phyloP scores from a whole-genome alignment of 2,329 filamentous ascomycete genomes.

The Rutstroemia sydowiana region DNA sequence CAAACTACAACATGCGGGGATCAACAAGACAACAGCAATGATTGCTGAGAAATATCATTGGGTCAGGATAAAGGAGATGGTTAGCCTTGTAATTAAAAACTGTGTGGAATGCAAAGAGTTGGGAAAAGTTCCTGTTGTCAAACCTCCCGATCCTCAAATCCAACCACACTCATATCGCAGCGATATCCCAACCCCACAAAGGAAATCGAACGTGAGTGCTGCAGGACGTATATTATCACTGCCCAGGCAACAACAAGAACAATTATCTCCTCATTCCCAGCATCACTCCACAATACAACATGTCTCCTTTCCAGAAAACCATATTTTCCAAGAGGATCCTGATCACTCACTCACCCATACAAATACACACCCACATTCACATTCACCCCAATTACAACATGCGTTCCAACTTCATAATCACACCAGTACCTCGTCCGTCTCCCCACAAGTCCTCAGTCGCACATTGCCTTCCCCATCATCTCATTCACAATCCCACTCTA shows the following conservation, averaged over 20 bases:
- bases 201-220: slow-evolving; percentile 16
- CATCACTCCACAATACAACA: neutral
- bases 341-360: neutral
- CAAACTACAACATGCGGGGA: slow-evolving; percentile 72
- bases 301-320: neutral
- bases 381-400: neutral
- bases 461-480: slow-evolving; percentile 18
- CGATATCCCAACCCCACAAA: neutral
- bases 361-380: neutral
- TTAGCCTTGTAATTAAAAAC: slow-evolving; percentile 87
- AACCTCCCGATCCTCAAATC: slow-evolving; percentile 15
- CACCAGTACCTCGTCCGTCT: slow-evolving; percentile 22
- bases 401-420: slow-evolving; percentile 9
- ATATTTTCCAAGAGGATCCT: neutral
- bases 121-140: slow-evolving; percentile 45
- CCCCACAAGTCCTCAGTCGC: slow-evolving; percentile 27
- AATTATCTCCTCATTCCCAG: neutral
- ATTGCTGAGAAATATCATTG: slow-evolving; percentile 95
- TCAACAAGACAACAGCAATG: slow-evolving; percentile 94
- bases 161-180: slow-evolving; percentile 1
- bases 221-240: slow-evolving; percentile 23
- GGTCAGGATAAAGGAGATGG: slow-evolving; percentile 97
- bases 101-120: slow-evolving; percentile 84
- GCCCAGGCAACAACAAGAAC: slow-evolving; percentile 6
- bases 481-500: neutral